These are phyloP conservation scores for Arthrobotrys conoides DNA, from an alignment of 2,329 filamentous ascomycete genomes.

Conservation along the genomic window DNA sequence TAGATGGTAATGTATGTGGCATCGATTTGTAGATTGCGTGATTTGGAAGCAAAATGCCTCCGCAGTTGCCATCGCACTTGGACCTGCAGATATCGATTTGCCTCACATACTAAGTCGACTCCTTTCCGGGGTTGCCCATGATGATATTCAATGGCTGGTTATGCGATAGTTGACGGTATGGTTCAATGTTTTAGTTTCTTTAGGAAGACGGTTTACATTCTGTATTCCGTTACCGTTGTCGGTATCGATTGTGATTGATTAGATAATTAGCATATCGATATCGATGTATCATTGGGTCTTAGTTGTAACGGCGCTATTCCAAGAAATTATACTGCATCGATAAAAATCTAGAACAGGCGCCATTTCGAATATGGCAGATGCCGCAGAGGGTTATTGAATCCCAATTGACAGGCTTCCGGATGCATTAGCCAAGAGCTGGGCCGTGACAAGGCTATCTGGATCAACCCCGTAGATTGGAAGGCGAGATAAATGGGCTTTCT, in stretches of 20 bases:
- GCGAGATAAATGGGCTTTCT: conserved; percentile 3
- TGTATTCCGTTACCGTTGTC: background rate
- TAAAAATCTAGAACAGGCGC: background rate
- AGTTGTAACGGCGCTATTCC: background rate
- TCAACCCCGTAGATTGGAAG: conserved; percentile 6
- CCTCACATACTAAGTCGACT: background rate
- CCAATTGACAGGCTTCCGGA: conserved; percentile 4
- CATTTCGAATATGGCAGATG: background rate
- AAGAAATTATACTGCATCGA: background rate
- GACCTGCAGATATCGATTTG: conserved; percentile 8
- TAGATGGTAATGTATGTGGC: background rate
- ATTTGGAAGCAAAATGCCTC: conserved; percentile 15
- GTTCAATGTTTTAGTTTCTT: background rate
- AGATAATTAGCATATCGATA: background rate
- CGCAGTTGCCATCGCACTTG: conserved; percentile 11
- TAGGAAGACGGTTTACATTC: background rate
- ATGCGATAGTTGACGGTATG: background rate
- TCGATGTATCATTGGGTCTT: background rate
- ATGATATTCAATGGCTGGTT: background rate
- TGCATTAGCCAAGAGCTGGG: conserved; percentile 9
- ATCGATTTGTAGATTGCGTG: conserved; percentile 10
- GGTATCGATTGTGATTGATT: background rate
- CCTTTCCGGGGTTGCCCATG: background rate
- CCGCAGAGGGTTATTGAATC: background rate
- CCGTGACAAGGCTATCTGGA: background rate